These are phyloP conservation scores for Colletotrichum salicis DNA, from an alignment of 2,329 filamentous ascomycete genomes.

Conservation along the genomic window DNA sequence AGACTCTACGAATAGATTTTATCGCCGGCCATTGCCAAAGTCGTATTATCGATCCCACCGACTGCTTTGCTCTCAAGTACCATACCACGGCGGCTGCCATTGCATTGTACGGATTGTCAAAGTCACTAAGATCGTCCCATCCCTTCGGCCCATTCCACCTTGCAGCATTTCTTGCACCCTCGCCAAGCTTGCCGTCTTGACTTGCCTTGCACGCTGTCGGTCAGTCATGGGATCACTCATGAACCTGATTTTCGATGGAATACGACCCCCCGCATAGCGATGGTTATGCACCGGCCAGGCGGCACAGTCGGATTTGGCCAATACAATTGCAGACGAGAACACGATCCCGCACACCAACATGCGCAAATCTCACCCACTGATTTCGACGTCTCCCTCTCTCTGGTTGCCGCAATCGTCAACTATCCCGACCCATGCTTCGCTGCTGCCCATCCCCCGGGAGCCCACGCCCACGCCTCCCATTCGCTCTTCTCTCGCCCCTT, in stretches of 20 bases:
- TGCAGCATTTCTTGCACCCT: neutral
- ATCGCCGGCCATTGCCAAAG: conserved; percentile 3
- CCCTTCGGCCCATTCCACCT: neutral
- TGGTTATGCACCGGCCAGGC: neutral
- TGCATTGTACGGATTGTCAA: conserved; percentile 1
- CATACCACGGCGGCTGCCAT: conserved; percentile 9
- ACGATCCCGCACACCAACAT: neutral
- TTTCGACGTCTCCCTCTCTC: neutral
- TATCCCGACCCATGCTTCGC: neutral
- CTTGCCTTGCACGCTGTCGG: neutral
- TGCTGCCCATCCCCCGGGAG: neutral
- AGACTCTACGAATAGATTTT: neutral
- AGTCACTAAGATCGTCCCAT: conserved; percentile 17
- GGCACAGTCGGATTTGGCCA: conserved; percentile 5
- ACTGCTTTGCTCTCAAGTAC: neutral
- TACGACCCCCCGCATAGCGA: neutral
- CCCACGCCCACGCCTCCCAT: conserved; percentile 4
- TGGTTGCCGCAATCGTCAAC: neutral
- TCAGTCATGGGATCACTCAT: conserved; percentile 3
- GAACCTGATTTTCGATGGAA: conserved; percentile 4
- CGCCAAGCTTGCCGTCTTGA: neutral
- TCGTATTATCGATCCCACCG: neutral
- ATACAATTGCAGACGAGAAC: neutral
- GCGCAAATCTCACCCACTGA: neutral
- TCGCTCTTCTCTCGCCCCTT: neutral